A percentile compares a stretch with the other conserved stretches of the same genome.
phyloP scores from a whole-genome alignment of 495 filamentous ascomycete genomes.

The Penicillium steckii region DNA sequence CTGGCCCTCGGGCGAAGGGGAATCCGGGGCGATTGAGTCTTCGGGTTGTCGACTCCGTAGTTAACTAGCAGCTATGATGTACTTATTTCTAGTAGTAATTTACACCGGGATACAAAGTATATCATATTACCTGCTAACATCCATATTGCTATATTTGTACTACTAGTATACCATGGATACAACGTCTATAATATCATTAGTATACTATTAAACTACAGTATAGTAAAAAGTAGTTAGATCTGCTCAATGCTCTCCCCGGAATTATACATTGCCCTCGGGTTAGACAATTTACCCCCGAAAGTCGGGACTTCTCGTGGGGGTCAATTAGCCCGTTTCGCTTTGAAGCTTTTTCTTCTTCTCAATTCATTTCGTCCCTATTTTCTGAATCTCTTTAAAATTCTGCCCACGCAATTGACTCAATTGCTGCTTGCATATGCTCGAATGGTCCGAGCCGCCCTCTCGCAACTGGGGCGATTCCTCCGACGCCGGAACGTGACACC shows the following conservation, averaged over 20 bases:
- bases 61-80: no score
- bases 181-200: not conserved
- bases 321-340: no score
- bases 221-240: no score
- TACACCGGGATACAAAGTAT: no score
- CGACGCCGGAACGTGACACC: constrained; percentile 20
- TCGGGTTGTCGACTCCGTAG: no score
- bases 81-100: no score
- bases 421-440: not conserved
- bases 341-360: no score
- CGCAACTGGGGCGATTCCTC: constrained; percentile 10
- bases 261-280: not conserved
- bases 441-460: not conserved
- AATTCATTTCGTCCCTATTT: not conserved
- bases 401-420: not conserved
- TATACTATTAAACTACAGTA: not conserved
- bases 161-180: no score
- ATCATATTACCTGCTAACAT: no score
- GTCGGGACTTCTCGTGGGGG: not conserved
- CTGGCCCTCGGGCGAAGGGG: not conserved
- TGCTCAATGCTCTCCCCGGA: not conserved
- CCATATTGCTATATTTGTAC: no score
- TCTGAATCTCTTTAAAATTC: not conserved
- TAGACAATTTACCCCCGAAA: not conserved
- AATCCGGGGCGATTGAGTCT: not conserved